phyloP scores from a whole-genome alignment of 2,329 filamentous ascomycete genomes.

The Bisporella sp. region DNA sequence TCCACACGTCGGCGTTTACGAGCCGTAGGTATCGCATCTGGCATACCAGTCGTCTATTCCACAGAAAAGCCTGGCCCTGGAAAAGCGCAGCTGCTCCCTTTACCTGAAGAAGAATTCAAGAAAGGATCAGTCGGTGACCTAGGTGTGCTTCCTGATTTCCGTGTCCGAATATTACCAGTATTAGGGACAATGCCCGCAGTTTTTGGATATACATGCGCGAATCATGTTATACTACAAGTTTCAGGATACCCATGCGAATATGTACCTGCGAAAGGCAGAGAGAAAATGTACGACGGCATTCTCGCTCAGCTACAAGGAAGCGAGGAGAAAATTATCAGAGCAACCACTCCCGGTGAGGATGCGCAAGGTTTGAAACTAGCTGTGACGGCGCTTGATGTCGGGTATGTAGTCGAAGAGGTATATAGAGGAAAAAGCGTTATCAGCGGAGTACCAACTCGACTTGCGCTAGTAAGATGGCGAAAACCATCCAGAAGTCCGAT shows the following conservation, averaged over 20 bases:
- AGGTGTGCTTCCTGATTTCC: constrained; percentile 84
- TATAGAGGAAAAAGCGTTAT: constrained; percentile 77
- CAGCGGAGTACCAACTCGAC: constrained; percentile 71
- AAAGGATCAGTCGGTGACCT: constrained; percentile 84
- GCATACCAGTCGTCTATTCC: constrained; percentile 88
- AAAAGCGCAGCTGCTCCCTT: constrained; percentile 81
- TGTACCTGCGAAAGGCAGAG: constrained; percentile 69
- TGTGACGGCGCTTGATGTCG: constrained; percentile 71
- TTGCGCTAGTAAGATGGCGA: constrained; percentile 76
- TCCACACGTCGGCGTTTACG: constrained; percentile 73
- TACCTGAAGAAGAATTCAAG: constrained; percentile 79
- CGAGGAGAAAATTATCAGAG: constrained; percentile 63
- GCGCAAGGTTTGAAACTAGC: constrained; percentile 69
- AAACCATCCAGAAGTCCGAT: constrained; percentile 52
- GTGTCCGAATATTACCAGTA: constrained; percentile 90
- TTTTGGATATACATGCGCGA: constrained; percentile 86
- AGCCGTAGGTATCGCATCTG: constrained; percentile 66
- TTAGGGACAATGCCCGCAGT: constrained; percentile 96
- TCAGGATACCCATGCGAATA: constrained; percentile 82
- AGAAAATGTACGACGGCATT: constrained; percentile 89
- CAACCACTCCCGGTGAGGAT: constrained; percentile 38
- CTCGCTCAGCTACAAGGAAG: constrained; percentile 66
- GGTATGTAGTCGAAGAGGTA: constrained; percentile 84
- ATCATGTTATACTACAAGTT: constrained; percentile 82
- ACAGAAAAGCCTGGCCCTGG: constrained; percentile 85